Evolutionary conservation across 495 filamentous ascomycete species (phyloP).

Genomic region (Lasiosphaeriaceae sp.): DNA sequence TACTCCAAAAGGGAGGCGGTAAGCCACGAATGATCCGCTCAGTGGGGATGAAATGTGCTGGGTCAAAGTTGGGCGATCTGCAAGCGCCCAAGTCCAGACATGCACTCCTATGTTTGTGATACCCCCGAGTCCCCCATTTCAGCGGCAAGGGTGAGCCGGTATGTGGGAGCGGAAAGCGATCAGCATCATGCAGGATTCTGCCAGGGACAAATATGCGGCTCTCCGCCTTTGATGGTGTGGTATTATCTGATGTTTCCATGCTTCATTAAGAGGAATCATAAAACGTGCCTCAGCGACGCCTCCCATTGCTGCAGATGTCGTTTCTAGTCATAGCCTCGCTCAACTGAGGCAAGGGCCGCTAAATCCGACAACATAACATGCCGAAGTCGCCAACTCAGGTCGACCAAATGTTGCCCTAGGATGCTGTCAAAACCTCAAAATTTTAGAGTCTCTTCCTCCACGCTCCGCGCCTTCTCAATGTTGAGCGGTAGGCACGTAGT

Average conservation of each 20-base stretch:
- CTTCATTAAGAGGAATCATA: background rate
- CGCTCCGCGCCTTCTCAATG: background rate
- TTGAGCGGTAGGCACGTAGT: conserved; percentile 44
- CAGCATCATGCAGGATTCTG: background rate
- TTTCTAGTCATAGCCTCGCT: too few relatives aligned
- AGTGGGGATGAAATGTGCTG: too few relatives aligned
- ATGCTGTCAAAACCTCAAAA: too few relatives aligned
- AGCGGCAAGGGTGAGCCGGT: background rate
- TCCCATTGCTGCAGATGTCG: conserved; percentile 1
- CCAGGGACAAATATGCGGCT: background rate
- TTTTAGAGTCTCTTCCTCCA: background rate
- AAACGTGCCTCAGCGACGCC: background rate
- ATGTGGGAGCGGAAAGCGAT: background rate
- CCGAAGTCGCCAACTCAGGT: background rate
- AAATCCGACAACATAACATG: conserved; percentile 1
- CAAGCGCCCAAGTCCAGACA: too few relatives aligned
- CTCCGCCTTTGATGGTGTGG: conserved; percentile 7
- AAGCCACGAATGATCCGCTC: too few relatives aligned
- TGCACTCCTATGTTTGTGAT: too few relatives aligned
- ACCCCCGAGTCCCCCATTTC: background rate
- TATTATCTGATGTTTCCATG: conserved; percentile 4
- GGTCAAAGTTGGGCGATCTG: too few relatives aligned
- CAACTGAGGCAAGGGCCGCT: background rate
- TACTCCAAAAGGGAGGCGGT: too few relatives aligned
- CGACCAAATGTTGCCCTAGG: background rate